Evolutionary conservation across 2,329 filamentous ascomycete genomes (phyloP).

Genomic region (Hysterium pulicare): DNA sequence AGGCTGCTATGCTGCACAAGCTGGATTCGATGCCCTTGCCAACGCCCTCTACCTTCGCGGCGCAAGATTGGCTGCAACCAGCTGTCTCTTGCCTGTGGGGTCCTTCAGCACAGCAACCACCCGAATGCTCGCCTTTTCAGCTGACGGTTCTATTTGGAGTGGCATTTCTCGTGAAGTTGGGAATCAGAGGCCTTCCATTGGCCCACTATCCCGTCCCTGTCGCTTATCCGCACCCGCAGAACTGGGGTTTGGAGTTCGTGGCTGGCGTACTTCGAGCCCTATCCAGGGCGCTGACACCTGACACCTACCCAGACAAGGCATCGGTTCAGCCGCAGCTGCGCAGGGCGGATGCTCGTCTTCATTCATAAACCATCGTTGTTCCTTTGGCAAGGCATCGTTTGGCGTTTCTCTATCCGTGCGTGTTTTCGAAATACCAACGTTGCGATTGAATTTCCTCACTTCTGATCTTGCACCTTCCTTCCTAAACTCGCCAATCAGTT

Average conservation of each 20-base stretch:
- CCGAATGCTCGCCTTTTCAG: not conserved
- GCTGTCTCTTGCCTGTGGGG: not conserved
- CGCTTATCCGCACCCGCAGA: not conserved
- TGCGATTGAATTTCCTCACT: too few relatives aligned
- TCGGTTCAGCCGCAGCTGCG: constrained; percentile 10
- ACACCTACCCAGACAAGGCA: not conserved
- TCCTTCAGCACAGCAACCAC: not conserved
- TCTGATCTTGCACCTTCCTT: too few relatives aligned
- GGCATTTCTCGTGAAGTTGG: not conserved
- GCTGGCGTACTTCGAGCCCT: not conserved
- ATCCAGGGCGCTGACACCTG: not conserved
- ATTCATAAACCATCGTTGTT: too few relatives aligned
- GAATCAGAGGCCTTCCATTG: not conserved
- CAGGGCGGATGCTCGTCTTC: too few relatives aligned
- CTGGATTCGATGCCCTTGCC: not conserved
- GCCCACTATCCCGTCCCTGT: not conserved
- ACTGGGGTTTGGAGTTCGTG: not conserved
- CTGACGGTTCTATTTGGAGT: not conserved
- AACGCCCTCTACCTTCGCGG: not conserved
- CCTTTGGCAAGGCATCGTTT: too few relatives aligned
- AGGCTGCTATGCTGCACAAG: not conserved
- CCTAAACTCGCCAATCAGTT: too few relatives aligned
- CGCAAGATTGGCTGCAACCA: not conserved
- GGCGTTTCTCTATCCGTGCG: too few relatives aligned
- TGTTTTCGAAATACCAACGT: too few relatives aligned